A percentile compares a stretch with the other conserved stretches of the same genome.
phyloP scores from a whole-genome alignment of 2,329 filamentous ascomycete species.

The Cladosporium cucumerinum region DNA sequence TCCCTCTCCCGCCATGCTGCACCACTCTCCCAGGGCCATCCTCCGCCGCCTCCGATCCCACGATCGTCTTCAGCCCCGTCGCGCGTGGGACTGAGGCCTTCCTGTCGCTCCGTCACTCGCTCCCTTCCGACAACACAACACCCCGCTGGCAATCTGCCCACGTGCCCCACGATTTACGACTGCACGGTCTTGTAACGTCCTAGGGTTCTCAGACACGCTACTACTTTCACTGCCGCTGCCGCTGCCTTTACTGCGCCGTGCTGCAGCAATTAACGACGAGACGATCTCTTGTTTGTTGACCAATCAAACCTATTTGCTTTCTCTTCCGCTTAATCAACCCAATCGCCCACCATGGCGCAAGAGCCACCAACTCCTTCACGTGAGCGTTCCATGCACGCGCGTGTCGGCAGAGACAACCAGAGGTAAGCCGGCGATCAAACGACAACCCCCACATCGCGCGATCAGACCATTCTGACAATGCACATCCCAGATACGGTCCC shows the following conservation, averaged over 20 bases:
- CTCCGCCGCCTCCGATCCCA: conserved; percentile 41
- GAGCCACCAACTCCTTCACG: conserved; percentile 27
- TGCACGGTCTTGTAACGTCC: conserved; percentile 1
- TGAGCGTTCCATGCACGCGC: conserved; percentile 59
- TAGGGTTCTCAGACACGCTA: neutral
- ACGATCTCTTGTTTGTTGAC: conserved; percentile 14
- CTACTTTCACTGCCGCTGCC: neutral
- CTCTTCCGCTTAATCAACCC: conserved; percentile 18
- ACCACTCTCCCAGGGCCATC: conserved; percentile 26
- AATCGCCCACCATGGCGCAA: conserved; percentile 41
- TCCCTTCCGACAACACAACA: conserved; percentile 20
- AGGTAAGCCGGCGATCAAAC: conserved; percentile 39
- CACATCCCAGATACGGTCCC: conserved; percentile 69
- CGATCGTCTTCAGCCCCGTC: conserved; percentile 42
- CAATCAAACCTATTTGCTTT: conserved; percentile 21
- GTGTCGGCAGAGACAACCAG: conserved; percentile 74
- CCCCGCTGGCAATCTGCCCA: conserved; percentile 17
- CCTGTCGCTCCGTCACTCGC: conserved; percentile 14
- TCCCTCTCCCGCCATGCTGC: conserved; percentile 19
- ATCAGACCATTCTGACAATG: neutral
- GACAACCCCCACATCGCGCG: neutral
- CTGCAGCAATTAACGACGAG: conserved; percentile 8
- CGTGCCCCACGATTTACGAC: conserved; percentile 18
- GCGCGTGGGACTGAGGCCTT: conserved; percentile 47
- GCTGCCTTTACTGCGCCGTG: neutral